phyloP scores from a whole-genome alignment of 257 asterid genomes.

The Primulina huaijiensis region DNA sequence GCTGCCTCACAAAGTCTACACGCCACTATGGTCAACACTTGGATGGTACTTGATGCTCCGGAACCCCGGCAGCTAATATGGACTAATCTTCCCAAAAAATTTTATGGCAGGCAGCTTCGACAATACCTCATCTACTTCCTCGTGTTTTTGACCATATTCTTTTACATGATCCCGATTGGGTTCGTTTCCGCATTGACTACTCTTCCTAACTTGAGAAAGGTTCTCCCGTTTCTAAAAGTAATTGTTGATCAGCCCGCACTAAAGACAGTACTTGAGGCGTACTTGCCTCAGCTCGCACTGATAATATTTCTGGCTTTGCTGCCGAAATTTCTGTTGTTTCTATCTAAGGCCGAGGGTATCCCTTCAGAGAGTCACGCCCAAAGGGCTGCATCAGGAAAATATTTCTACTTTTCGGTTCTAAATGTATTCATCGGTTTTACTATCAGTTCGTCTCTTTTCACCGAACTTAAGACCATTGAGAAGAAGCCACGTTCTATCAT shows the following conservation, averaged over 20 bases:
- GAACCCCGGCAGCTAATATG: conserved; percentile 72
- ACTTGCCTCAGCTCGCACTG: conserved; percentile 89
- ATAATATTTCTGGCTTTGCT: conserved; percentile 75
- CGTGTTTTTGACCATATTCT: conserved; percentile 80
- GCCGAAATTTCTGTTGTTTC: conserved; percentile 66
- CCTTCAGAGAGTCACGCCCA: conserved; percentile 66
- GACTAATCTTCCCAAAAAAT: conserved; percentile 58
- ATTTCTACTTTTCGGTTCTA: conserved; percentile 71
- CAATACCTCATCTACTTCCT: conserved; percentile 51
- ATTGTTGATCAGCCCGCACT: conserved; percentile 38
- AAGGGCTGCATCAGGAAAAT: conserved; percentile 94
- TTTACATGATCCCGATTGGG: conserved; percentile 87
- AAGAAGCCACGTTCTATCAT: conserved; percentile 38
- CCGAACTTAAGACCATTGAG: conserved; percentile 46
- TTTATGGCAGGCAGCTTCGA: conserved; percentile 52
- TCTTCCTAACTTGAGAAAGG: conserved; percentile 63
- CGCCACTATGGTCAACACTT: conserved; percentile 59
- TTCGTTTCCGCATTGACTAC: conserved; percentile 84
- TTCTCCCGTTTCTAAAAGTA: conserved; percentile 67
- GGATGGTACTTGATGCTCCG: conserved; percentile 82
- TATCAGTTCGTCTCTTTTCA: conserved; percentile 60
- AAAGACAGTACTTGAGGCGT: conserved; percentile 77
- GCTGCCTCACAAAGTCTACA: conserved; percentile 83
- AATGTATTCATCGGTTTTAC: conserved; percentile 94
- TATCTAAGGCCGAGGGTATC: conserved; percentile 88